Evolutionary conservation across 2,329 filamentous ascomycete species (phyloP).

Genomic region (Golovinomyces cichoracearum): DNA sequence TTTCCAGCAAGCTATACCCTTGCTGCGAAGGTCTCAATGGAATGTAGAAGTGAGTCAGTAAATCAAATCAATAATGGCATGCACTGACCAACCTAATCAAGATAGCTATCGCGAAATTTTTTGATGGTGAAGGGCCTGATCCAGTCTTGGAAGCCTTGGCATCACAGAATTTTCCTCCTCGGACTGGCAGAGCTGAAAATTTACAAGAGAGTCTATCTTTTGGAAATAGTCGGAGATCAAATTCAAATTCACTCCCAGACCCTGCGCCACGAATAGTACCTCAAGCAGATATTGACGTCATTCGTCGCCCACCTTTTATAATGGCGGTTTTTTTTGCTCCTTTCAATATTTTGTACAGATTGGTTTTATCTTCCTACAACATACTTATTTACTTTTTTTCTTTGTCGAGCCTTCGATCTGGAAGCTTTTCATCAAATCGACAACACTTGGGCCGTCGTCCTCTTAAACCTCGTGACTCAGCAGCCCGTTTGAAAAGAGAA

Average conservation of each 20-base stretch:
- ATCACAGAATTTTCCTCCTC: constrained; percentile 31
- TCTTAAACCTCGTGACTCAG: constrained; percentile 64
- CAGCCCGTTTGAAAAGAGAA: constrained; percentile 66
- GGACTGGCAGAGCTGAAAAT: constrained; percentile 44
- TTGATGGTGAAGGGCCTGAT: constrained; percentile 77
- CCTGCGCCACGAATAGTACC: constrained; percentile 68
- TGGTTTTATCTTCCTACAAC: constrained; percentile 42
- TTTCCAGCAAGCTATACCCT: constrained; percentile 43
- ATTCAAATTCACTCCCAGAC: constrained; percentile 23
- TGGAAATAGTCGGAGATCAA: constrained; percentile 14
- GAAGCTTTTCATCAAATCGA: constrained; percentile 27
- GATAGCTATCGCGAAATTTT: constrained; percentile 94
- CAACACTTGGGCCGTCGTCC: constrained; percentile 44
- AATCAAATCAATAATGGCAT: constrained; percentile 2
- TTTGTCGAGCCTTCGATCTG: constrained; percentile 37
- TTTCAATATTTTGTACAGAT: constrained; percentile 49
- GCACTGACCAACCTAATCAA: constrained; percentile 18
- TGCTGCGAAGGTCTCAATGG: constrained; percentile 77
- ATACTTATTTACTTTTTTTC: constrained; percentile 55
- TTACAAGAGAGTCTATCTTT: constrained; percentile 32
- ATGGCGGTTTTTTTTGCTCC: constrained; percentile 58
- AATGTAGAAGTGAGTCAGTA: constrained; percentile 50
- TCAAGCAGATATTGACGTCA: constrained; percentile 36
- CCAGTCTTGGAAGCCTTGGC: constrained; percentile 51
- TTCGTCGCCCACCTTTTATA: constrained; percentile 46